These are phyloP conservation scores for Rhodocollybia butyracea DNA, from an alignment of 768 basidiomycete species.

Conservation along the genomic window DNA sequence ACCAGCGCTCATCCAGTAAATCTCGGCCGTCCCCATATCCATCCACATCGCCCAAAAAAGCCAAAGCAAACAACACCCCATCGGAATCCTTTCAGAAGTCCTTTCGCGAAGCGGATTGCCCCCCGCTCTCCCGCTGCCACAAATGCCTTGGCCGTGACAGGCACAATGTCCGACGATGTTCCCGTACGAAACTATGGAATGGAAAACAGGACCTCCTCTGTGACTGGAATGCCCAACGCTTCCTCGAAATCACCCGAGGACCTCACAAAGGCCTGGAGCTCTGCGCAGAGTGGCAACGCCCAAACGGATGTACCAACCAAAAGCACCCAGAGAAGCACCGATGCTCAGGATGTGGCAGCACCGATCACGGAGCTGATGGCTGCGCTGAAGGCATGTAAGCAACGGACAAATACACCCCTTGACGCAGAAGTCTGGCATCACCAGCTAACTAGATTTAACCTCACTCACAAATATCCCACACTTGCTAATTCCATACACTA, in stretches of 20 bases:
- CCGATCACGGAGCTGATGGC: constrained; percentile 33
- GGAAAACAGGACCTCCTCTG: constrained; percentile 10
- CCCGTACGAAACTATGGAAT: constrained; percentile 18
- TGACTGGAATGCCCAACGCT: constrained; percentile 12
- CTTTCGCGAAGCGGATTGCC: not conserved
- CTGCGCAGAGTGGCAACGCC: constrained; percentile 33
- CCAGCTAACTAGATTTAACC: constrained; percentile 11
- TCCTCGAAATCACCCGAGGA: constrained; percentile 10
- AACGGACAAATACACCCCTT: constrained; percentile 28
- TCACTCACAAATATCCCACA: constrained; percentile 21
- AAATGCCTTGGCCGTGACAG: constrained; percentile 29
- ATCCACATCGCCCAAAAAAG: not conserved
- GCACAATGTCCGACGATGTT: constrained; percentile 22
- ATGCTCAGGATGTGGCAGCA: constrained; percentile 39
- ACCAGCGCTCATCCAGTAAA: not conserved
- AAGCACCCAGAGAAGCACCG: constrained; percentile 26
- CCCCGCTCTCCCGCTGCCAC: not conserved
- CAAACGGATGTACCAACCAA: constrained; percentile 20
- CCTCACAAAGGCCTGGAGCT: constrained; percentile 19
- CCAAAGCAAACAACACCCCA: not conserved
- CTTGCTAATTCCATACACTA: constrained; percentile 17
- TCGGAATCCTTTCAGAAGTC: not conserved
- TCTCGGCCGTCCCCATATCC: not conserved
- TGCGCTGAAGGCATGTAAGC: constrained; percentile 33
- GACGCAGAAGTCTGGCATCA: constrained; percentile 27